Evolutionary conservation across 352 stramenopile genomes (phyloP), one percentile per base, ranked within the genome.

Genomic region (Globisporangium spinosum): DNA sequence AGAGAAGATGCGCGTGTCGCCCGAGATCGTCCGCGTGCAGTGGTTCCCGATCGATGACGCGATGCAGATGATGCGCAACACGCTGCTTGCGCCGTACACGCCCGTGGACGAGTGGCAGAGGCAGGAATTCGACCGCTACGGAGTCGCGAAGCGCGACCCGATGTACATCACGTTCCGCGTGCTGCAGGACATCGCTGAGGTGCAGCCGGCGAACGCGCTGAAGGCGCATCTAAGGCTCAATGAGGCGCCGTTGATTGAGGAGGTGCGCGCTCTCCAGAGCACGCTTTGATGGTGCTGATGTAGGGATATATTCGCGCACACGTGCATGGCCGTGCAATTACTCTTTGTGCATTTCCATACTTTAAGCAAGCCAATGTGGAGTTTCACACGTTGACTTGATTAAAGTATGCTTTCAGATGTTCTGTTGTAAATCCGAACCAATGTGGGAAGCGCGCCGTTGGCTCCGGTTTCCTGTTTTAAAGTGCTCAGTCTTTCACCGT

Each of bases 1-100:
- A 1, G 61, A 85, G 59, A 85, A 87, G 59, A 78, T 85, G 70
- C 63, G 55, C 10, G 71, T 89, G 12, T 87, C 77, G 0, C 81
- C 81, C 4, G 81, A 90, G 68, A 81, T 90, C 45, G 73, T 77
- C n/a, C 60, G 73, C 23, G 70, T 90, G 34, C 63, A 73, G 53
- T 90, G 81, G 81, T 85, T 90, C 49, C 77, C 77, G 13, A 79
- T 90, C 35, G 74, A 82, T 3, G 56, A 71, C 5, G 81, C 78
- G 1, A 83, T 90, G 62, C 62, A 68, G 5, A 80, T 87, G 75
- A 82, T 87, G 75, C 58, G 58, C 2, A 62, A 62, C 13, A 70
- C 69, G 35, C 51, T 80, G 9, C 20, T 80, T 2, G 74, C 72
- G 2, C 71, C 74, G 20, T 51, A 74, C 35, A 70, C 65, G 4